Base-by-base conservation (phyloP, 2,329 filamentous ascomycete species). In the Botrytis fabae region DNA sequence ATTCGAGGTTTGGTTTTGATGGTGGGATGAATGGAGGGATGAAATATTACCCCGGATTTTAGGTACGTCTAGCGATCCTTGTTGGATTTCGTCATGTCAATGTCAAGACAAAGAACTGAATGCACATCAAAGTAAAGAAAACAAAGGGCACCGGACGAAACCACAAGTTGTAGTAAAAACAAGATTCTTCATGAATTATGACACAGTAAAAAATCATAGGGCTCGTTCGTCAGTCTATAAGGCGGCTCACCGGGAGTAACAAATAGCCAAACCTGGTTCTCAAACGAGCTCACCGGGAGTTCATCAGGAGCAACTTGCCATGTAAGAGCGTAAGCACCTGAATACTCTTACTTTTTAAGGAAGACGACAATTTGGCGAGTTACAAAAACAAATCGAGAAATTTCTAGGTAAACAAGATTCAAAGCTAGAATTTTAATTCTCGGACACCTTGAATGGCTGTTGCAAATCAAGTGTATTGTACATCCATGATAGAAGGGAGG, bases 41-140 rank as follows among this genome's bases (percentile, higher is more conserved):
- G n/a, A 71, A 71, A 54, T 63, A 40, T 62, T 54, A 63, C 42
- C 57, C 57, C 44, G 59, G 44, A 48, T 64, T 63, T 70, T 22
- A 44, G 40, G 4, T 22, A 22, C 14, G 18, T 32, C 20, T 38
- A 38, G 25, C 18, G 25, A 61, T n/a, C 66, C 66, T 46, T 44
- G 28, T 46, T 61, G 1, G 28, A 61, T 68, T 61, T 44, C 42
- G 54, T 69, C 51, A 61, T 61, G 14, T 38, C 32, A 28, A 4
- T 28, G 16, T 18, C 32, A 42, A n/a, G 20, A 57, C 16, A 68
- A 42, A 57, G 9, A 28, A 28, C 28, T 28, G 20, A 57, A 22
- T 32, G 9, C 5, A 28, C 16, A n/a, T 61, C 20, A 16, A n/a
- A 28, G 44, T 62, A 18, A 62, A 62, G 12, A 44, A 63, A 42